These are phyloP conservation scores for Syzygium malaccense DNA, from an alignment of 441 rosid genomes.

Conservation along the genomic window DNA sequence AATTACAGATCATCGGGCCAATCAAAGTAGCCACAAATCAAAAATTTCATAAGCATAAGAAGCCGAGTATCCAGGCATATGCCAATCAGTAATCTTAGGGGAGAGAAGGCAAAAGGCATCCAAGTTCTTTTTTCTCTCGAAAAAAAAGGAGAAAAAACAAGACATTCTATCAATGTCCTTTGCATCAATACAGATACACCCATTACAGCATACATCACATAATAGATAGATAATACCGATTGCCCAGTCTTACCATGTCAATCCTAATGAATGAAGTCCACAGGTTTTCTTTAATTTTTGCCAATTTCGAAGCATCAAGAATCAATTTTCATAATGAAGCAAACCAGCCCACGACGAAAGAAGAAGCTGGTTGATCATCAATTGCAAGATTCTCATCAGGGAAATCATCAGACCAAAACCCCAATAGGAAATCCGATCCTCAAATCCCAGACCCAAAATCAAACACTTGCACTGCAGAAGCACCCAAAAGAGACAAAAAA, in stretches of 20 bases:
- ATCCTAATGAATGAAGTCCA: not conserved
- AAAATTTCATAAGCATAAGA: not conserved
- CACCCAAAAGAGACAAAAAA: not conserved
- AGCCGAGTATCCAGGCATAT: not conserved
- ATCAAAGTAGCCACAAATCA: not conserved
- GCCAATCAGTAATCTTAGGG: not conserved
- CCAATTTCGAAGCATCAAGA: not conserved
- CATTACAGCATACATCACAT: not conserved
- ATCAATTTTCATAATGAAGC: not conserved
- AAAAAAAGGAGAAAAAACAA: not conserved
- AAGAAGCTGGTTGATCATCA: not conserved
- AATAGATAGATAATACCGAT: not conserved
- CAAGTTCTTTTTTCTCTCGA: not conserved
- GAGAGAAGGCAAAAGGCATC: not conserved
- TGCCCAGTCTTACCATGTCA: not conserved
- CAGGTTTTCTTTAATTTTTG: not conserved
- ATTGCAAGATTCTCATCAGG: not conserved
- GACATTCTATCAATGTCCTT: not conserved
- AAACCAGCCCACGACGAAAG: not conserved
- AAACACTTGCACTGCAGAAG: not conserved
- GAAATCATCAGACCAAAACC: not conserved
- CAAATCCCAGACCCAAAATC: not conserved
- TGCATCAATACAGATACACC: not conserved
- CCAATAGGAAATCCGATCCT: not conserved
- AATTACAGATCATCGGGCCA: not conserved